phyloP scores from a whole-genome alignment of 1,284 basidiomycete genomes.

The Ceraceosorus guamensis region DNA sequence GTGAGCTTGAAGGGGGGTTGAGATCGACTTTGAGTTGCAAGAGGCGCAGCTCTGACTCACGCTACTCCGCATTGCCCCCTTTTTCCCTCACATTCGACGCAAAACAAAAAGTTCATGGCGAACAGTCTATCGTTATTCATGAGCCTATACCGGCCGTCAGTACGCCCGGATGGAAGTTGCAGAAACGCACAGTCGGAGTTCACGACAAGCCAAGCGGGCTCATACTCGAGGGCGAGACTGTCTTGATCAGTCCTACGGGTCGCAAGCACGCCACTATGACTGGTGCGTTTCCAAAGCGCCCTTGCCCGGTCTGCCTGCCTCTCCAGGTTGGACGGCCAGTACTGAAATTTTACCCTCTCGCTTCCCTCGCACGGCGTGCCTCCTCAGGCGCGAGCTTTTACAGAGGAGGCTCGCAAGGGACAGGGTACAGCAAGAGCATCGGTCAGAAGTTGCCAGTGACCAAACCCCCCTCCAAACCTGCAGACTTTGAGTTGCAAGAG shows the following conservation, averaged over 20 bases:
- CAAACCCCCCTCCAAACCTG: constrained; percentile 21
- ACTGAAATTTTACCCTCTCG: not conserved
- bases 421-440: constrained; percentile 25
- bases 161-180: constrained; percentile 35
- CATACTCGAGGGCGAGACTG: constrained; percentile 33
- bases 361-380: too few relatives aligned
- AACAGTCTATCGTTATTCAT: constrained; percentile 48
- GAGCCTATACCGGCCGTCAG: constrained; percentile 36
- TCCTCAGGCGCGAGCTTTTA: constrained; percentile 22
- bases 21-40: too few relatives aligned
- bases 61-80: too few relatives aligned
- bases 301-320: not conserved
- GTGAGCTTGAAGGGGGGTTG: not conserved
- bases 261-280: constrained; percentile 31
- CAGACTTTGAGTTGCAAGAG: constrained; percentile 24
- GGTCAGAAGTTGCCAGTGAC: constrained; percentile 17
- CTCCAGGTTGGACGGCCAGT: not conserved
- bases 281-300: constrained; percentile 2
- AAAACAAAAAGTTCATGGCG: constrained; percentile 37
- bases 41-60: too few relatives aligned
- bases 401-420: constrained; percentile 36
- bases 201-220: constrained; percentile 34
- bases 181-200: constrained; percentile 29
- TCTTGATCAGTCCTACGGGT: constrained; percentile 29
- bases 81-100: too few relatives aligned